phyloP scores from a whole-genome alignment of 2,329 filamentous ascomycete species.

The Colletotrichum lupini region DNA sequence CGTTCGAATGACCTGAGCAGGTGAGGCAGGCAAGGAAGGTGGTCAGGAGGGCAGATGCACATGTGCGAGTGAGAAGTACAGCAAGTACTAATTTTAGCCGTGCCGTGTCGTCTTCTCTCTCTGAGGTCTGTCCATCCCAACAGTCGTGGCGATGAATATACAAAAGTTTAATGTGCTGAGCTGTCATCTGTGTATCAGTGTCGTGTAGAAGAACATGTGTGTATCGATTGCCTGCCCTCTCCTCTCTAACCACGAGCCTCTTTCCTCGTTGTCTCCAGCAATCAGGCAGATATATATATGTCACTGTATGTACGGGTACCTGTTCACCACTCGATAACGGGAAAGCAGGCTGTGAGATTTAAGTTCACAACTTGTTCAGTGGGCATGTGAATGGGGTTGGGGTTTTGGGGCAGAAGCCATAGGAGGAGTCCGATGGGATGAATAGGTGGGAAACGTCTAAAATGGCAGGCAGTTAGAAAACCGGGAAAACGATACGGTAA shows the following conservation, averaged over 20 bases:
- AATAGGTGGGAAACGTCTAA: neutral
- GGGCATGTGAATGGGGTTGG: slow-evolving; percentile 4
- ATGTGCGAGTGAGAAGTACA: slow-evolving; percentile 2
- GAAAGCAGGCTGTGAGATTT: neutral
- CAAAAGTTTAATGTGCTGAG: slow-evolving; percentile 11
- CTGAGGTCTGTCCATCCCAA: neutral
- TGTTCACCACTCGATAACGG: neutral
- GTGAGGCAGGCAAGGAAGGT: neutral
- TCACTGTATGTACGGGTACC: neutral
- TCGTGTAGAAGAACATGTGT: neutral
- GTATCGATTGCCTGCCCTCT: neutral
- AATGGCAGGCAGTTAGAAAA: neutral
- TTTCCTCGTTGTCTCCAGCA: neutral
- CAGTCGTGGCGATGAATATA: neutral
- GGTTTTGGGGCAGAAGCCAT: neutral
- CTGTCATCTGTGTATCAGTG: neutral
- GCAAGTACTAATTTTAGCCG: slow-evolving; percentile 22
- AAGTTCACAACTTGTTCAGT: neutral
- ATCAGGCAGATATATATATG: no score
- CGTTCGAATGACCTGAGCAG: neutral
- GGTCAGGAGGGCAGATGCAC: neutral
- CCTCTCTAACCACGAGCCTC: neutral
- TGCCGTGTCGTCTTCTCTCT: slow-evolving; percentile 1
- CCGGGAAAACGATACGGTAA: neutral
- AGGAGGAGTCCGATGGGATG: neutral